These are phyloP conservation scores for Berberis vulgaris DNA, from an alignment of 164 flowering plant species.

Conservation along the genomic window DNA sequence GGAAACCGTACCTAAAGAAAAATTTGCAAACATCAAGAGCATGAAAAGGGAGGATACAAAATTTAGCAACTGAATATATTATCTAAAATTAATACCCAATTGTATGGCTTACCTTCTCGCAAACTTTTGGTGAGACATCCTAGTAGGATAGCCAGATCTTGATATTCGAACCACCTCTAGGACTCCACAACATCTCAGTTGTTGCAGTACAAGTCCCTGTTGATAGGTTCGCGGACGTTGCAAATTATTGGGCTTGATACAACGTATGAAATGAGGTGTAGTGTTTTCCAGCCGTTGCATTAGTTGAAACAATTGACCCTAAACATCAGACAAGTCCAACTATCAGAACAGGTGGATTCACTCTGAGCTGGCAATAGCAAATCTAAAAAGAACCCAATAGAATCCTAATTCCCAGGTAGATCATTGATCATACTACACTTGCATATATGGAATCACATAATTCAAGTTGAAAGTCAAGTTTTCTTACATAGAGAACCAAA, in stretches of 20 bases:
- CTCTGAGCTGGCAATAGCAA: neutral
- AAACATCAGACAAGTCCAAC: conserved; percentile 4
- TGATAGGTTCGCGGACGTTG: conserved; percentile 83
- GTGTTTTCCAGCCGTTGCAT: conserved; percentile 92
- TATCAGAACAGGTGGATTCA: neutral
- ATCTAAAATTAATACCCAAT: neutral
- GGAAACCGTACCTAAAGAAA: conserved; percentile 80
- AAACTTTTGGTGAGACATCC: conserved; percentile 95
- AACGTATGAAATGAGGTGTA: conserved; percentile 97
- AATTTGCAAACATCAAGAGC: conserved; percentile 1
- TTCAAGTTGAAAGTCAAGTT: no score
- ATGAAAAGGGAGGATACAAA: neutral
- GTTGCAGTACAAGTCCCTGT: conserved; percentile 87
- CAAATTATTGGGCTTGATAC: conserved; percentile 81
- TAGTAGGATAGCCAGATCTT: conserved; percentile 92
- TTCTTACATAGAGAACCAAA: no score
- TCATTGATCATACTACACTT: no score
- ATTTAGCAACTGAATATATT: neutral
- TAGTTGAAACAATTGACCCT: conserved; percentile 89
- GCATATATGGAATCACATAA: no score
- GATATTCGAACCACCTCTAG: conserved; percentile 96
- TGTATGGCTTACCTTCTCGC: conserved; percentile 63
- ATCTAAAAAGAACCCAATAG: neutral
- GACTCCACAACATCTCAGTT: conserved; percentile 95
- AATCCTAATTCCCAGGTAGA: no score